These are phyloP conservation scores for Sporothrix sp. DNA, from an alignment of 2,329 filamentous ascomycete genomes.

Conservation along the genomic window DNA sequence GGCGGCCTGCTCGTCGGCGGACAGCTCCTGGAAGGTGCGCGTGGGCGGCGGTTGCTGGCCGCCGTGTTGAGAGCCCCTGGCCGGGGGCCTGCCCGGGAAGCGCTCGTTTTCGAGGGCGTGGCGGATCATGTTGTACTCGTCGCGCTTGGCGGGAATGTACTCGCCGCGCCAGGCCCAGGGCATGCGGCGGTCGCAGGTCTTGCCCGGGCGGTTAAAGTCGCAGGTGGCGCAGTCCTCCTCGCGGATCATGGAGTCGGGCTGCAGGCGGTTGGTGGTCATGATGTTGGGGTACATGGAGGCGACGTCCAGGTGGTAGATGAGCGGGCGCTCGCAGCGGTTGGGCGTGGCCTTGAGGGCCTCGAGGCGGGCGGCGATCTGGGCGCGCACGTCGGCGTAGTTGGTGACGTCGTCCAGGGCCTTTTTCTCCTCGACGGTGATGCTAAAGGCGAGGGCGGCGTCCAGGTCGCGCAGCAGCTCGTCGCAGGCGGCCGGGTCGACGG, in stretches of 20 bases:
- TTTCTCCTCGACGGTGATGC: constrained; percentile 73
- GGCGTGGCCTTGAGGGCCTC: constrained; percentile 68
- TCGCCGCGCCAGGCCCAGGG: constrained; percentile 99
- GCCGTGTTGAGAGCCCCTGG: constrained; percentile 62
- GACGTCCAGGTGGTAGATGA: constrained; percentile 97
- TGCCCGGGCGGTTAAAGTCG: constrained; percentile 95
- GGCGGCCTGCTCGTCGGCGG: constrained; percentile 68
- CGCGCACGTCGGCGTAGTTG: constrained; percentile 77
- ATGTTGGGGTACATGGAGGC: constrained; percentile 99
- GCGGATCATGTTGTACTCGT: constrained; percentile 99
- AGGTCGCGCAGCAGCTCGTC: constrained; percentile 82
- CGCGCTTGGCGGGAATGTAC: constrained; percentile 87
- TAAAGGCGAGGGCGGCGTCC: constrained; percentile 82
- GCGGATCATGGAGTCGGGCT: constrained; percentile 97
- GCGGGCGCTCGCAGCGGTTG: constrained; percentile 71
- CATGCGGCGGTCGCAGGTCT: constrained; percentile 88
- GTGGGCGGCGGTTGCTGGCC: too few species aligned
- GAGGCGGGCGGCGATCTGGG: constrained; percentile 65
- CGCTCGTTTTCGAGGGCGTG: constrained; percentile 83
- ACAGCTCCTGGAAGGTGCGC: constrained; percentile 72
- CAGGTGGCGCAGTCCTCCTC: constrained; percentile 95
- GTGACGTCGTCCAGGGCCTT: constrained; percentile 69
- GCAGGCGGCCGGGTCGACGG: constrained; percentile 76
- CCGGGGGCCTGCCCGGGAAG: constrained; percentile 87
- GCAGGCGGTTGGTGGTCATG: constrained; percentile 97